Base-by-base conservation (phyloP, 202 grass and related monocot species). In the Tripidium arundinaceum region DNA sequence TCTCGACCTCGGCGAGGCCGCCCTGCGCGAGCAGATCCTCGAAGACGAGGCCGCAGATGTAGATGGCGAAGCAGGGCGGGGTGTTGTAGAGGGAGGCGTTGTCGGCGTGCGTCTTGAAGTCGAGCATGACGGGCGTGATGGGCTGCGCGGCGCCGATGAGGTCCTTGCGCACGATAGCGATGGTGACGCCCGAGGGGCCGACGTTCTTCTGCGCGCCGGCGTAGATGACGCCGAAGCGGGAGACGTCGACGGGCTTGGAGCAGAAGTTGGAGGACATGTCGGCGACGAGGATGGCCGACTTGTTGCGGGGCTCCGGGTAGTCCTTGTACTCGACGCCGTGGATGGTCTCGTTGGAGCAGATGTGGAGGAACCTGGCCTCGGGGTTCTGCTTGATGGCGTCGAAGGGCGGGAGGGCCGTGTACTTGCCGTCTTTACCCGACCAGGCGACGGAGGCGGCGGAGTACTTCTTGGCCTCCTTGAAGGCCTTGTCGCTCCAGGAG, bases 231-330 rank as follows among this genome's bases (percentile, higher is more conserved):
- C 92, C 96, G 68, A 99, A 95, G 4, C 86, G 87, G 46, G 96
- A 93, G 19, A 95, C 92, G 63, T 99, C 90, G 8, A 99, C 96
- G n/a, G 96, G 92, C 79, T 99, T 99, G 77, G 96, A 99, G 80
- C 96, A 99, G 90, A 99, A 99, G 81, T 99, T 99, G 45, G 96
- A 99, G 49, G 96, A 99, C 96, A 99, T 99, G 80, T 99, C 96
- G 43, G 96, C 96, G 31, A 99, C 92, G 65, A 99, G 90, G 87
- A 99, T 24, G 42, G 76, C 81, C 4, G 82, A 28, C 59, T 83
- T 75, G 74, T 95, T 86, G 8, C 10, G 73, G 6, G 96, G 88
- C 55, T 64, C 79, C 2, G 96, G 96, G 86, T 99, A 99, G 74
- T 93, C 88, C 92, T 99, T 99, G 85, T 90, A 99, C 90, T 99